phyloP scores from a whole-genome alignment of 2,329 filamentous ascomycete species.

The Venturia carpophila region DNA sequence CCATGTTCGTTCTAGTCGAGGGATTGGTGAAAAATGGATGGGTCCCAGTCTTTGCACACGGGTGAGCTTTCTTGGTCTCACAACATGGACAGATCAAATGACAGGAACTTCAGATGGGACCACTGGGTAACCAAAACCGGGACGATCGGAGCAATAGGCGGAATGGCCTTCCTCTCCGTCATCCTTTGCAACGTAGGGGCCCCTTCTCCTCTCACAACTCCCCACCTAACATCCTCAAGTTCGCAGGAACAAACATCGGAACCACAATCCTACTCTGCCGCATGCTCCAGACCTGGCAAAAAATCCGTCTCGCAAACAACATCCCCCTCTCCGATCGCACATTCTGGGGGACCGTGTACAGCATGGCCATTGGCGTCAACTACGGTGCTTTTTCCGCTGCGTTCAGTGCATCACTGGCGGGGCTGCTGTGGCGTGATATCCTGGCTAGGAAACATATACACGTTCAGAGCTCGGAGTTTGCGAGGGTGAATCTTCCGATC shows the following conservation, averaged over 20 bases:
- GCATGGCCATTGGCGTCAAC: slow-evolving; percentile 67
- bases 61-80: slow-evolving; percentile 25
- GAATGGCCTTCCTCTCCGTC: slow-evolving; percentile 66
- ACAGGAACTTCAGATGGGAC: slow-evolving; percentile 44
- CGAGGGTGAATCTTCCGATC: slow-evolving; percentile 60
- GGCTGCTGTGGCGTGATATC: slow-evolving; percentile 66
- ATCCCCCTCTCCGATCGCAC: slow-evolving; percentile 53
- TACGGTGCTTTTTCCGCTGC: slow-evolving; percentile 66
- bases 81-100: not conserved
- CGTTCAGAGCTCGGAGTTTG: slow-evolving; percentile 57
- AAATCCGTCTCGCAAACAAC: slow-evolving; percentile 45
- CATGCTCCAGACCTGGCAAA: slow-evolving; percentile 60
- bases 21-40: slow-evolving; percentile 65
- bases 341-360: slow-evolving; percentile 67
- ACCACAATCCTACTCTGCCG: slow-evolving; percentile 66
- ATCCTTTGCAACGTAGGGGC: slow-evolving; percentile 62
- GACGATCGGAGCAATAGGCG: slow-evolving; percentile 58
- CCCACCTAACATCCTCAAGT: slow-evolving; percentile 38
- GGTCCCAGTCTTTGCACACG: slow-evolving; percentile 64
- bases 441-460: slow-evolving; percentile 59
- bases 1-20: slow-evolving; percentile 69
- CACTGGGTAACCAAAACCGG: slow-evolving; percentile 64
- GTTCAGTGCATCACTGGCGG: slow-evolving; percentile 64
- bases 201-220: slow-evolving; percentile 17
- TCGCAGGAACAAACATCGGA: slow-evolving; percentile 69